Base-by-base conservation (phyloP, 78 protist species). In the Mastigamoeba balamuthi region DNA sequence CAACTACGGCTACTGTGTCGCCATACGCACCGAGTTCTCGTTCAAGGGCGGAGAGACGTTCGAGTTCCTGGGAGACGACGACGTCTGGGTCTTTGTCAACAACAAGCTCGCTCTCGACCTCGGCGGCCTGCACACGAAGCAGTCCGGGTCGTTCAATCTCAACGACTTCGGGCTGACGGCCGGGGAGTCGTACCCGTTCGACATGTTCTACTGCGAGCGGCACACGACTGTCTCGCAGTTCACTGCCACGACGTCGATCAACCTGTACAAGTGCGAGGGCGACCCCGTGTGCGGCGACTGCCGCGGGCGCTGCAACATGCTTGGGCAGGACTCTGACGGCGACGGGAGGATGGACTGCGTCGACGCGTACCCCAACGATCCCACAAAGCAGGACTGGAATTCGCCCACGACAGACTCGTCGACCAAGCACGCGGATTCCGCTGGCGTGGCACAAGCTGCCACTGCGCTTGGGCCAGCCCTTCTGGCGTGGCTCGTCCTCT, bases 121-220 rank as follows among this genome's bases (percentile, higher is more conserved):
- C 1, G 86, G 86, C 27, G 80, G 81, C 41, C 9, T 74, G 33
- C 80, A 81, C 8, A 28, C 10, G 33, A 3, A 0, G 35, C 74
- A 23, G n/a, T 1, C 28, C 1, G 53, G 6, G 6, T n/a, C 38
- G 6, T 8, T 43, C 40, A 33, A 53, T 6, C 29, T 70, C 28
- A 6, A n/a, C n/a, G 41, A 40, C 33, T 27, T 36, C 1, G 77
- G 77, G 17, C n/a, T 66, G 5, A 40, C 17, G 6, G 75, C 35
- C 27, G 76, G 48, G 2, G 28, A 33, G 40, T 28, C 23, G 27
- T 82, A 82, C 63, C 27, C 53, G 17, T 82, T 82, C 9, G 82
- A 82, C 58, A 72, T 82, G 71, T 82, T 71, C 48, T 82, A 70
- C 53, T 82, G 87, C 67, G 86, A 81, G 76, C 36, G 85, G 6